Conservation (phyloP, 805 yeast genomes). For the Debaryomyces maramus region DNA sequence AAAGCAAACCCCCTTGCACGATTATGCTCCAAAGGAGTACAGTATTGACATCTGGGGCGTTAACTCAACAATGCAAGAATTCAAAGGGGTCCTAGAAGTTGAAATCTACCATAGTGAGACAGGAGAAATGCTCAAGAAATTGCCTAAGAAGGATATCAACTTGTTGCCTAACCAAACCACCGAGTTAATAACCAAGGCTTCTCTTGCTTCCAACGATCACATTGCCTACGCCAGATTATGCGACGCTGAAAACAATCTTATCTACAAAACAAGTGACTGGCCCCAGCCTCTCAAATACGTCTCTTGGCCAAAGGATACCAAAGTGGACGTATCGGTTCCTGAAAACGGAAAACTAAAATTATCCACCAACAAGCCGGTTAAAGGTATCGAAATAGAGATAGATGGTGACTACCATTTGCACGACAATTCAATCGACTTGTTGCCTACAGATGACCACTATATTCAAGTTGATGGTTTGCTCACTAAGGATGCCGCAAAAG, state of each 20-base stretch:
- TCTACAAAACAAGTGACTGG: conserved; percentile 40
- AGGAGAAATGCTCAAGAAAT: conserved; percentile 26
- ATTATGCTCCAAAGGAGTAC: conserved; percentile 23
- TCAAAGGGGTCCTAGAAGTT: conserved; percentile 22
- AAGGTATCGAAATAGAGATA: conserved; percentile 41
- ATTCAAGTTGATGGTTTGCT: not conserved
- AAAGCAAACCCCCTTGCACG: conserved; percentile 20
- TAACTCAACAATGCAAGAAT: conserved; percentile 24
- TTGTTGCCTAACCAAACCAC: conserved; percentile 30
- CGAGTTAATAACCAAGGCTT: conserved; percentile 17
- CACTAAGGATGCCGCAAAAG: not conserved
- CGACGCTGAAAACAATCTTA: conserved; percentile 8
- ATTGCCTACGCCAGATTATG: conserved; percentile 13
- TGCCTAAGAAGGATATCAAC: conserved; percentile 11
- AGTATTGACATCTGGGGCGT: conserved; percentile 44
- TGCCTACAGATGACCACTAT: conserved; percentile 31
- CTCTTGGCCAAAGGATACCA: conserved; percentile 28
- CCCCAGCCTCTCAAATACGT: conserved; percentile 50
- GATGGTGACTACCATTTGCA: conserved; percentile 26
- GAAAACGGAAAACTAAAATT: conserved; percentile 24
- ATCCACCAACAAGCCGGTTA: conserved; percentile 38
- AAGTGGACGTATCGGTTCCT: conserved; percentile 13
- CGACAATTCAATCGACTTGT: conserved; percentile 51
- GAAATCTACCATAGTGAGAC: conserved; percentile 28
- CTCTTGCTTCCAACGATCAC: conserved; percentile 8